phyloP scores from a whole-genome alignment of 805 yeast species.

The Wickerhamiella slavikovae region DNA sequence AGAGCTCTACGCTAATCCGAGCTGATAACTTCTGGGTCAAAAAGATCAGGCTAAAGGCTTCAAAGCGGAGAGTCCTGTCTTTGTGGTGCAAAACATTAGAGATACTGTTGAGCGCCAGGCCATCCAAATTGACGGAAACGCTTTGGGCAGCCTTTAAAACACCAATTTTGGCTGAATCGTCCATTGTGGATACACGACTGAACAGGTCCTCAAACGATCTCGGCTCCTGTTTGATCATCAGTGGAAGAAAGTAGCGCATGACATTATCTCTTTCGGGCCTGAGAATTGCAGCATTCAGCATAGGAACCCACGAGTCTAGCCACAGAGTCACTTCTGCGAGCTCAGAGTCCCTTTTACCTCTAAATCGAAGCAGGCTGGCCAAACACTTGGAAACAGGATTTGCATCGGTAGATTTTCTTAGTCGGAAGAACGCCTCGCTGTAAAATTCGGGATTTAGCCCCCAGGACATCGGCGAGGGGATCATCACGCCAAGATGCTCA shows the following conservation, averaged over 20 bases:
- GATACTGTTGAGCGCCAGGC: not conserved
- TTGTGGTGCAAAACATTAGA: constrained; percentile 1
- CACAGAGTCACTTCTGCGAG: not conserved
- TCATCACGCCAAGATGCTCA: constrained; percentile 4
- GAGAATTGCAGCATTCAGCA: constrained; percentile 2
- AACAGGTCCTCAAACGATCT: constrained; percentile 1
- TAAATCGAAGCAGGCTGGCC: constrained; percentile 2
- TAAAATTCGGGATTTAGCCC: constrained; percentile 2
- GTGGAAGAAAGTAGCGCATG: constrained; percentile 4
- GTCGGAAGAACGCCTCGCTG: constrained; percentile 1
- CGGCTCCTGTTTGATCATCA: constrained; percentile 3
- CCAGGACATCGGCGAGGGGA: constrained; percentile 4
- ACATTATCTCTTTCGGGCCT: constrained; percentile 4
- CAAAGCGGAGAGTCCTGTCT: constrained; percentile 21
- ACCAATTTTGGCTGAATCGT: constrained; percentile 3
- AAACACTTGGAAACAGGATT: constrained; percentile 5
- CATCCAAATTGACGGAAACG: constrained; percentile 1
- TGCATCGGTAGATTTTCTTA: constrained; percentile 4
- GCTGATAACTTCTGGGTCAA: constrained; percentile 40
- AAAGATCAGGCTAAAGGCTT: constrained; percentile 39
- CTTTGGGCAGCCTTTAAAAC: constrained; percentile 4
- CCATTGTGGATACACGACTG: not conserved
- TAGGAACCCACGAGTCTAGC: constrained; percentile 3
- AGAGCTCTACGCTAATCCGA: constrained; percentile 28
- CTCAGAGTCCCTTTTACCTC: constrained; percentile 1